Evolutionary conservation across 257 asterid genomes (phyloP).

Genomic region (Leonotis leonurus): DNA sequence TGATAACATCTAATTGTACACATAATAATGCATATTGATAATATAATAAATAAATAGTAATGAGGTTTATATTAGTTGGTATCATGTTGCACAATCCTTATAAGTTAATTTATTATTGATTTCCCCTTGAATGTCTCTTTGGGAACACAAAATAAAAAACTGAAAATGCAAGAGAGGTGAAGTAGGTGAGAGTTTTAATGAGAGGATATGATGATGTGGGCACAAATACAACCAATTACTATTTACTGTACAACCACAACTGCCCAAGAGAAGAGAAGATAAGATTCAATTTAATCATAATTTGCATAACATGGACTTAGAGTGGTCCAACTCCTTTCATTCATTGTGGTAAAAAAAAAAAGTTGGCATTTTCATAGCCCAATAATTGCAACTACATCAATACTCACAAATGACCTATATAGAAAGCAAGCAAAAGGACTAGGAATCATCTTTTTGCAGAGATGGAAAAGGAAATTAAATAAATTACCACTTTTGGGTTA

Average conservation of each 20-base stretch:
- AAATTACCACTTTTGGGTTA: too few relatives aligned
- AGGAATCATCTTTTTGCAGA: too few relatives aligned
- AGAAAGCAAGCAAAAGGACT: too few relatives aligned
- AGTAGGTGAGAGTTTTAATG: slow-evolving; percentile 20
- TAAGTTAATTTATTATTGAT: not conserved
- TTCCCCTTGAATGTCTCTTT: not conserved
- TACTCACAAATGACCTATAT: too few relatives aligned
- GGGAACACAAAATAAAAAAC: not conserved
- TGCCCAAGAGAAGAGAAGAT: too few relatives aligned
- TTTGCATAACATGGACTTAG: not conserved
- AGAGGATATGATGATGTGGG: slow-evolving; percentile 12
- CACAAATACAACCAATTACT: not conserved
- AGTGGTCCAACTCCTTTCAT: not conserved
- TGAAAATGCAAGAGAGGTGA: slow-evolving; percentile 15
- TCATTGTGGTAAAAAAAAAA: not conserved
- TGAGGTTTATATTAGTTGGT: too few relatives aligned
- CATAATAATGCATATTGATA: too few relatives aligned
- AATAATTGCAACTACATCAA: not conserved
- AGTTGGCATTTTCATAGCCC: slow-evolving; percentile 3
- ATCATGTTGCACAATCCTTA: too few relatives aligned
- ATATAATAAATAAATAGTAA: too few relatives aligned
- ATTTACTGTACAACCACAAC: not conserved
- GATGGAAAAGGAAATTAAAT: too few relatives aligned
- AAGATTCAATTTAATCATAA: not conserved
- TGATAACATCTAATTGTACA: too few relatives aligned